A percentile compares a stretch with the other conserved stretches of the same genome.
Evolutionary conservation across 805 yeast genomes (phyloP).

Genomic region (Candida nanaspora): DNA sequence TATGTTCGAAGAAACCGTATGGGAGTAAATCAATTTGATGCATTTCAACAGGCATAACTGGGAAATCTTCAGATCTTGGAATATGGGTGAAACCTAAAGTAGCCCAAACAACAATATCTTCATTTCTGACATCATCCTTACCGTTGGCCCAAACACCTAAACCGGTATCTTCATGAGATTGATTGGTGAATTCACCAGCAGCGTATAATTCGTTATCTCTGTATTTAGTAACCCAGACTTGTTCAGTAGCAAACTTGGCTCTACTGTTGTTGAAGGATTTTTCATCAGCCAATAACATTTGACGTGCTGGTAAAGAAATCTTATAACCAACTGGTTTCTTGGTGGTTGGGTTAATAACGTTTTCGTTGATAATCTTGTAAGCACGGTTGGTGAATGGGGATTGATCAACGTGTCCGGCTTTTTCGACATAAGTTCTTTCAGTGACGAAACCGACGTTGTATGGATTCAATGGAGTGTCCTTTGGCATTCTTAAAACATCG

Average conservation of each 20-base stretch:
- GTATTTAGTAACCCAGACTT: conserved; percentile 77
- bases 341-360: conserved; percentile 59
- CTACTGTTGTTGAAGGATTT: conserved; percentile 61
- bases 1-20: conserved; percentile 65
- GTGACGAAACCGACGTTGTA: conserved; percentile 64
- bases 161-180: conserved; percentile 65
- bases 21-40: conserved; percentile 64
- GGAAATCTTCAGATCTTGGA: conserved; percentile 82
- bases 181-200: conserved; percentile 84
- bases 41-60: conserved; percentile 83
- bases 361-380: conserved; percentile 69
- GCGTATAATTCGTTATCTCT: conserved; percentile 66
- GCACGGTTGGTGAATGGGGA: conserved; percentile 71
- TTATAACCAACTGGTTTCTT: conserved; percentile 73
- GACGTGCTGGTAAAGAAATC: conserved; percentile 65
- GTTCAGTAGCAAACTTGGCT: conserved; percentile 71
- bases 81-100: conserved; percentile 77
- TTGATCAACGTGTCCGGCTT: conserved; percentile 66
- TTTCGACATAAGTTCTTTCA: conserved; percentile 58
- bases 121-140: conserved; percentile 60
- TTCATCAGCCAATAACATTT: conserved; percentile 62
- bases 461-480: conserved; percentile 48
- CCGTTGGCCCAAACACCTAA: conserved; percentile 66
- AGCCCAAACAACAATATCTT: conserved; percentile 74
- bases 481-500: conserved; percentile 58